phyloP scores from a whole-genome alignment of 208 protist species.

The Acanthamoeba triangularis region DNA sequence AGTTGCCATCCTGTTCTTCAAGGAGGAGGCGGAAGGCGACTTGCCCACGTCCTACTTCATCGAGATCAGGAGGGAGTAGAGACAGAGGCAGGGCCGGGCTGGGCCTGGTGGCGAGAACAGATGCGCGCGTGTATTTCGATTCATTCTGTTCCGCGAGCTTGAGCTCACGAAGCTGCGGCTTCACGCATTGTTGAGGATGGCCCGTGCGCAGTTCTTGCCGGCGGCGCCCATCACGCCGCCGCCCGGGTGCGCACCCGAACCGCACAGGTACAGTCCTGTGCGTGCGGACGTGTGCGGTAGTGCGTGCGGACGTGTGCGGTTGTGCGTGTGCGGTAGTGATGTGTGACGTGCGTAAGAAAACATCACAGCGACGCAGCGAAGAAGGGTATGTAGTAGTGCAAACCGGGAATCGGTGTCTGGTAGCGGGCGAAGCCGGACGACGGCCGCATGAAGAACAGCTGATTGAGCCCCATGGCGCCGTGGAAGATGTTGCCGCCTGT shows the following conservation, averaged over 20 bases:
- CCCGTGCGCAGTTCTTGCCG: slow-evolving; percentile 76
- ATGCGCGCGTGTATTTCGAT: too few species aligned
- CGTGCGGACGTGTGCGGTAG: too few species aligned
- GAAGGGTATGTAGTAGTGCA: neutral
- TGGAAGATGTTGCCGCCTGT: slow-evolving; percentile 90
- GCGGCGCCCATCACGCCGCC: slow-evolving; percentile 89
- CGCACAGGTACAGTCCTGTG: slow-evolving; percentile 84
- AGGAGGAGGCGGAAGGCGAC: neutral
- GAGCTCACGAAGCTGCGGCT: neutral
- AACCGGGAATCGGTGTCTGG: slow-evolving; percentile 39
- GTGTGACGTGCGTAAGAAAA: neutral
- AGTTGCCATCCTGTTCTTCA: neutral
- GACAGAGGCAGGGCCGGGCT: neutral
- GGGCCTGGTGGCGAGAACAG: neutral
- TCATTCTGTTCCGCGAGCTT: neutral
- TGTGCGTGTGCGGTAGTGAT: too few species aligned
- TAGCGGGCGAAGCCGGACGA: slow-evolving; percentile 61
- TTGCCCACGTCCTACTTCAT: neutral
- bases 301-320: too few species aligned
- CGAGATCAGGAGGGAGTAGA: slow-evolving; percentile 14
- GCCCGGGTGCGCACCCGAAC: slow-evolving; percentile 84
- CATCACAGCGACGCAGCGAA: neutral
- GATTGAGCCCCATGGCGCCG: slow-evolving; percentile 84
- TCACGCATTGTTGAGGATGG: slow-evolving; percentile 40
- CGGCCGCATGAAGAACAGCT: slow-evolving; percentile 85